Base-by-base conservation (phyloP, 2,329 filamentous ascomycete genomes). In the Chlorencoelia australis region DNA sequence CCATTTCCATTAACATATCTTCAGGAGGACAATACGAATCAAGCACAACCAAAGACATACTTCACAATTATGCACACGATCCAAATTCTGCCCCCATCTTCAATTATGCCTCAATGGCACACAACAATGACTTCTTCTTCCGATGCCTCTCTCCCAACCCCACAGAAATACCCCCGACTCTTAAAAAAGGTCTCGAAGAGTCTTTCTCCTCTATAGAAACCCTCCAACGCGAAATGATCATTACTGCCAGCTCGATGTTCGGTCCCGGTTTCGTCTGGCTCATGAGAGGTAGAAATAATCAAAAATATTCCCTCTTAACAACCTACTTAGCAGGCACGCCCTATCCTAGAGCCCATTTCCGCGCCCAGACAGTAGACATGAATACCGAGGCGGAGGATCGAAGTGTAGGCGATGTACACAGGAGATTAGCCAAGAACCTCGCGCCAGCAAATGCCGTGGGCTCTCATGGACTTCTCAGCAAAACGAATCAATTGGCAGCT, bases 211-310 rank as follows among this genome's bases (percentile, higher is more conserved):
- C 80, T 51, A 67, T 93, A 51, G 82, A 93, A 47, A 88, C 82
- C 19, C 75, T 98, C 41, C 78, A 78, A 56, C 69, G 71, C 50
- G 83, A 91, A 58, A 78, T 98, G 61, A 62, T 91, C 54, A 67
- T 79, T 46, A 93, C 82, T 26, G 89, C 89, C 40, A 70, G 75
- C 48, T 73, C 78, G 64, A 95, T 96, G 87, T 96, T 98, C 65
- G 91, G 89, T 37, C 88, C 89, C 0, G 91, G 91, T 47, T 96
- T 93, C 64, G 82, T 96, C 57, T 98, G 91, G 91, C 79, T 98
- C 43, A 83, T 95, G 54, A 67, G 66, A 50, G 41, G 42, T 27
- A 62, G 63, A 56, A 59, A 39, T 18, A 55, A 66, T 16, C 42
- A 42, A 14, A 60, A 65, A 20, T 69, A 68, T 64, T 76, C 79